Base-by-base conservation (phyloP, 495 filamentous ascomycete species). In the Neurospora intermedia region DNA sequence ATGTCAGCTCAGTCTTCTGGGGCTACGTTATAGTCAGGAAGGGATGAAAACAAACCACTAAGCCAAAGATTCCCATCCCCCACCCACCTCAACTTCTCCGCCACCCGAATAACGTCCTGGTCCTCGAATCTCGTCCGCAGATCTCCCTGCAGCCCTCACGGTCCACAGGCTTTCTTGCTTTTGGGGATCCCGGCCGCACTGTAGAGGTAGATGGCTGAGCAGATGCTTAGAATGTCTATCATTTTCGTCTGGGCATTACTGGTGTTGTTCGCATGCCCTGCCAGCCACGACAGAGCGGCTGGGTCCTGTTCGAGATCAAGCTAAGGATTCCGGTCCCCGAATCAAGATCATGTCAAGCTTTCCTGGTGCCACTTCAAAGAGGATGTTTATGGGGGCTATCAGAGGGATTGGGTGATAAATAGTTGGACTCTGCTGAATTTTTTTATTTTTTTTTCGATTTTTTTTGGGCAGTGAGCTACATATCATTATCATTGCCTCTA, bases 1-100 rank as follows among this genome's bases (percentile, higher is more conserved):
- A 23, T 7, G 11, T 72, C 11, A 38, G 69, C 31, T 18, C 27
- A n/a, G 18, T 72, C 7, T 35, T 31, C 23, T 66, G 23, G 27
- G 54, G 54, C 15, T 31, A n/a, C n/a, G n/a, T n/a, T n/a, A n/a
- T n/a, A 62, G 18, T 9, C 35, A 69, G 40, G 7, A 66, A 73
- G 43, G 69, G 54, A 23, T 42, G n/a, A 72, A 7, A 15, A 80
- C 86, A 70, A 82, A 90, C 88, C 89, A 74, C 85, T 82, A 15
- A 83, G 85, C 88, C 89, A 90, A 20, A 91, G 75, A 75, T 87
- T 88, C n/a, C 88, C 89, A 78, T 90, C 88, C 46, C 81, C 78
- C 16, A 84, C 80, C 81, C 88, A 86, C 40, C 88, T 74, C 69
- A 84, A 69, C 72, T 82, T 80, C 18, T 86, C 79, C 35, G 85